A percentile compares a stretch with the other conserved stretches of the same genome.
These are phyloP conservation scores for Xylariaceae sp. DNA, from an alignment of 2,329 filamentous ascomycete genomes.

Conservation along the genomic window DNA sequence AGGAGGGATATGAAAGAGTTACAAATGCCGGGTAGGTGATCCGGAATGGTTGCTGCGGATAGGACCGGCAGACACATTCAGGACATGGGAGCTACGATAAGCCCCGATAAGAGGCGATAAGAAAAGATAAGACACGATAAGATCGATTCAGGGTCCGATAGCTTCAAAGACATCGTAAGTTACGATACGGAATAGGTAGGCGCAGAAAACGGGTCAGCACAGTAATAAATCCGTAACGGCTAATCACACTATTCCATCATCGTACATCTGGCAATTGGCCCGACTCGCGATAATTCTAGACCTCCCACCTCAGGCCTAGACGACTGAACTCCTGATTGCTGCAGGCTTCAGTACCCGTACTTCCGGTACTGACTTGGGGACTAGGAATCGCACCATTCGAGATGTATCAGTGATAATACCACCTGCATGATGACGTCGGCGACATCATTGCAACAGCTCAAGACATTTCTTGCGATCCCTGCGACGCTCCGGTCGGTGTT, in stretches of 20 bases:
- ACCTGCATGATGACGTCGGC: conserved; percentile 16
- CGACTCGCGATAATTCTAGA: background rate
- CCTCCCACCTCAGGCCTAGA: too few species aligned
- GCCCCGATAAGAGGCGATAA: background rate
- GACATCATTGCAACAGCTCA: conserved; percentile 15
- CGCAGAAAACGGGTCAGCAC: background rate
- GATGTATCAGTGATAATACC: conserved; percentile 4
- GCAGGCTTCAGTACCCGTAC: too few species aligned
- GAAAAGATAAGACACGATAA: background rate
- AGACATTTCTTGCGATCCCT: conserved; percentile 28
- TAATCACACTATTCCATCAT: background rate
- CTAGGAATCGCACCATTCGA: background rate
- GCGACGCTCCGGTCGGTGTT: conserved; percentile 25
- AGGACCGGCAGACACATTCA: too few species aligned
- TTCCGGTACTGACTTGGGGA: background rate
- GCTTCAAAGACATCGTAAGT: background rate
- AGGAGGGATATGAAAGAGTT: background rate
- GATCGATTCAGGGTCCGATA: background rate
- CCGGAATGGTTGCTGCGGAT: too few species aligned
- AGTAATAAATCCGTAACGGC: background rate
- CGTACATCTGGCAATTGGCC: background rate
- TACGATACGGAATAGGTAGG: background rate
- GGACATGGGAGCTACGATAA: background rate
- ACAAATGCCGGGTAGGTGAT: background rate
- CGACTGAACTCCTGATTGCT: too few species aligned